Conservation (phyloP, 495 filamentous ascomycete genomes). For the Rostrohypoxylon terebratum region DNA sequence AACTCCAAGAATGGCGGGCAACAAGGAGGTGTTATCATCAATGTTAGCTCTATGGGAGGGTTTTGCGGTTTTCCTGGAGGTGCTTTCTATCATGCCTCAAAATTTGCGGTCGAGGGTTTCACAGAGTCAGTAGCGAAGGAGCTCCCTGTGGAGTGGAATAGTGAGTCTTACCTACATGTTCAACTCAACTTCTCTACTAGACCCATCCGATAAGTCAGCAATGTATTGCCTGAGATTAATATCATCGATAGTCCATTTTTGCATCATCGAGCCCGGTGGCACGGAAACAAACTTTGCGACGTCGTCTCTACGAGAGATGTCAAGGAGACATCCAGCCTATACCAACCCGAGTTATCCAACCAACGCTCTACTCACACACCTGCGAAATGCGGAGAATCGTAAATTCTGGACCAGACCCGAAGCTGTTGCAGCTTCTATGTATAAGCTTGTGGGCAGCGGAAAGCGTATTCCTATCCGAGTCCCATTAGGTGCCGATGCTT, state of each 20-base stretch:
- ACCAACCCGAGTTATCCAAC: slow-evolving; percentile 52
- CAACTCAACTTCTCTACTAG: background rate
- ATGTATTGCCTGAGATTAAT: background rate
- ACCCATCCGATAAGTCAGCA: too few relatives aligned
- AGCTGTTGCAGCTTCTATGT: slow-evolving; percentile 54
- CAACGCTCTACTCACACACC: slow-evolving; percentile 53
- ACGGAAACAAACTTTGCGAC: slow-evolving; percentile 60
- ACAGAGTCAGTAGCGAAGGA: slow-evolving; percentile 65
- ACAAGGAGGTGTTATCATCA: slow-evolving; percentile 64
- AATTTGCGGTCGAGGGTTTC: slow-evolving; percentile 67
- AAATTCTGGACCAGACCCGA: slow-evolving; percentile 52
- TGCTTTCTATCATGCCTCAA: slow-evolving; percentile 67
- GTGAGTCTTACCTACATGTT: slow-evolving; percentile 31
- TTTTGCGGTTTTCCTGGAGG: slow-evolving; percentile 57
- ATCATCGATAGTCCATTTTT: slow-evolving; percentile 55
- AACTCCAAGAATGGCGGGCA: slow-evolving; percentile 44
- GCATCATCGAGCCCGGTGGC: slow-evolving; percentile 62
- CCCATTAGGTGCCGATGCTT: slow-evolving; percentile 59
- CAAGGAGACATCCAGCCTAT: slow-evolving; percentile 55
- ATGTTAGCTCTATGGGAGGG: slow-evolving; percentile 67
- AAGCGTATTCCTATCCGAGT: slow-evolving; percentile 57
- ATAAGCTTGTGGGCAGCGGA: slow-evolving; percentile 50
- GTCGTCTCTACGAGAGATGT: slow-evolving; percentile 39
- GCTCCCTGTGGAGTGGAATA: slow-evolving; percentile 63
- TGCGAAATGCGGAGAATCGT: slow-evolving; percentile 46